These are phyloP conservation scores for Cucumis hystrix DNA, from an alignment of 306 rosid genomes.

Conservation along the genomic window DNA sequence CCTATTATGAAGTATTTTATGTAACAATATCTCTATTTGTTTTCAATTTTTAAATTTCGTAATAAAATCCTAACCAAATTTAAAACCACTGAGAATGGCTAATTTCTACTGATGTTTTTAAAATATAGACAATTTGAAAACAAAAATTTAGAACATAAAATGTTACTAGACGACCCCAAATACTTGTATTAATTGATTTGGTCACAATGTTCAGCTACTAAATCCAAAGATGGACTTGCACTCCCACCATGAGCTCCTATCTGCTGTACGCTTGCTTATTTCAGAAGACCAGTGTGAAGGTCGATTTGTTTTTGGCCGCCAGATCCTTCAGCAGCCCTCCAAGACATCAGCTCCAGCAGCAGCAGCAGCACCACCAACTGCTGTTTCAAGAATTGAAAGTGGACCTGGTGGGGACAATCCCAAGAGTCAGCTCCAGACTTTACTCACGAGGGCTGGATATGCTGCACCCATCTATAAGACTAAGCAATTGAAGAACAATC, in stretches of 20 bases:
- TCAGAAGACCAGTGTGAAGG: slow-evolving; percentile 51
- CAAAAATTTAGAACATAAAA: background rate
- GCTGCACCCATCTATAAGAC: slow-evolving; percentile 64
- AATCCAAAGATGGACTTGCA: slow-evolving; percentile 57
- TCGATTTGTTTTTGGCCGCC: slow-evolving; percentile 57
- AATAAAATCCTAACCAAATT: background rate
- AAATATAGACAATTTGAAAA: background rate
- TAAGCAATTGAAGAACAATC: slow-evolving; percentile 46
- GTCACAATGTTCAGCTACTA: slow-evolving; percentile 39
- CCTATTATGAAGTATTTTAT: background rate
- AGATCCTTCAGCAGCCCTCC: slow-evolving; percentile 31
- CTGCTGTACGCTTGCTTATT: slow-evolving; percentile 61
- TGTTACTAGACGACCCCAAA: background rate
- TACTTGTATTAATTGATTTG: background rate
- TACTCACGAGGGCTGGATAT: slow-evolving; percentile 82
- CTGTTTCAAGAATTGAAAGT: slow-evolving; percentile 74
- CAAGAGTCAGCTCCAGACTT: slow-evolving; percentile 87
- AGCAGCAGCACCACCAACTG: slow-evolving; percentile 35
- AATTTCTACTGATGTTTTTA: background rate
- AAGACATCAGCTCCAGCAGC: slow-evolving; percentile 23
- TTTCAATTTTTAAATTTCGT: background rate
- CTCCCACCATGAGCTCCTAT: slow-evolving; percentile 54
- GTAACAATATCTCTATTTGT: background rate
- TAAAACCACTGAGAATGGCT: background rate
- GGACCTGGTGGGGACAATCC: slow-evolving; percentile 99